These are phyloP conservation scores for Fragosphaeria purpurea DNA, from an alignment of 2,329 filamentous ascomycete species.

Conservation along the genomic window DNA sequence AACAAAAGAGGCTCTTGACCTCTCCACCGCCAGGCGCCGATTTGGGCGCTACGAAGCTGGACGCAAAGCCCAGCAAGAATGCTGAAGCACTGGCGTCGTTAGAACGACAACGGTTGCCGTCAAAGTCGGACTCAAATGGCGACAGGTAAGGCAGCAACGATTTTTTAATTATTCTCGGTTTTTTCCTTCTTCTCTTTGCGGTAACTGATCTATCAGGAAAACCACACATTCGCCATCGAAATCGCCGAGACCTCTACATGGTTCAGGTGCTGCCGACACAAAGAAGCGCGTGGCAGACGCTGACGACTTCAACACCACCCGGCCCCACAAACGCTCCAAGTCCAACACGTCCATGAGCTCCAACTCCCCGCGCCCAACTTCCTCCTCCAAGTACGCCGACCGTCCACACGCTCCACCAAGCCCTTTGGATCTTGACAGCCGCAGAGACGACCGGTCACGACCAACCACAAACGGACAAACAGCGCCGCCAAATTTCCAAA, in stretches of 20 bases:
- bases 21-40: constrained; percentile 24
- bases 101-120: constrained; percentile 4
- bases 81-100: constrained; percentile 13
- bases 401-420: constrained; percentile 10
- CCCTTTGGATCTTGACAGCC: constrained; percentile 10
- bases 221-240: constrained; percentile 14
- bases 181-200: background rate
- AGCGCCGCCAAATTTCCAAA: background rate
- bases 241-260: constrained; percentile 23
- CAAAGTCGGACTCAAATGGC: constrained; percentile 16
- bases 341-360: constrained; percentile 23
- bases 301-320: constrained; percentile 27
- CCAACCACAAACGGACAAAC: constrained; percentile 1
- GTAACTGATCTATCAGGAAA: too few species aligned
- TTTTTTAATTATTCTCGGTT: background rate
- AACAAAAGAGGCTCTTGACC: constrained; percentile 32
- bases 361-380: constrained; percentile 7
- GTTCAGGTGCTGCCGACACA: constrained; percentile 27
- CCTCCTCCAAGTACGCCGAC: constrained; percentile 1
- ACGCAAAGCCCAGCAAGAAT: constrained; percentile 8
- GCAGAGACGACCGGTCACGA: constrained; percentile 7
- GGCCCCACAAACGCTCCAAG: constrained; percentile 37
- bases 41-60: constrained; percentile 4
- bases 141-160: constrained; percentile 18
- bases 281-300: constrained; percentile 37